Base-by-base conservation (phyloP, 441 rosid genomes). In the Arabidopsis lyrata region DNA sequence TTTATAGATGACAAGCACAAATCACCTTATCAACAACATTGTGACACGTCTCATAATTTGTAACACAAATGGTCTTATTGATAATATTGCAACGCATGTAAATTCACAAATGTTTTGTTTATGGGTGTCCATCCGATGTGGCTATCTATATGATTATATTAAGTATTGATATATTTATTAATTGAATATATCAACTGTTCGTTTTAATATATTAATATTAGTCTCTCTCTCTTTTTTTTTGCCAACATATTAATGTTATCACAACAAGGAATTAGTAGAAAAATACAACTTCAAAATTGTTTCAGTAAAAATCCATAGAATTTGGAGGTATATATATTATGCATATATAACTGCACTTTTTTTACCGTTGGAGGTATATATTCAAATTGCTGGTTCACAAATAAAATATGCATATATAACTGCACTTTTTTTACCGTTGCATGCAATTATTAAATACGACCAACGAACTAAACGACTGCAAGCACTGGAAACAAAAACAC, bases 381-480 rank as follows among this genome's bases (percentile, higher is more conserved):
- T 14, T 38, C 6, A 38, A 39, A 36, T 63, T 63, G 16, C 55
- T 15, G 55, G 29, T 31, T 45, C 24, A 18, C 13, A 64, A 12
- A 18, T 48, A 38, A 55, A 42, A 4, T 12, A 42, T 18, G 44
- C 32, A 13, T 15, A 15, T 39, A 29, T 12, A 34, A 53, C 36
- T 34, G 13, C 38, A 38, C n/a, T 3, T 11, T 68, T 70, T 49
- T 50, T 6, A 74, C 62, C 47, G 53, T 59, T 59, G 55, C 36
- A 11, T 10, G 16, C 60, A 74, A 39, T 47, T 66, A 56, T 57
- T 58, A 7, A 29, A 58, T 66, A 66, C 38, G 55, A 39, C 61
- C 39, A 66, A 66, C 72, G 73, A 74, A 74, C 61, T 57, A 66
- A 74, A 74, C 77, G 66, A 58, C 66, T 57, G 48, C 41, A 29